Percentiles rank a stretch among this genome's conserved stretches.
phyloP scores from a whole-genome alignment of 2,329 filamentous ascomycete genomes.

The Stylonectria norvegica region DNA sequence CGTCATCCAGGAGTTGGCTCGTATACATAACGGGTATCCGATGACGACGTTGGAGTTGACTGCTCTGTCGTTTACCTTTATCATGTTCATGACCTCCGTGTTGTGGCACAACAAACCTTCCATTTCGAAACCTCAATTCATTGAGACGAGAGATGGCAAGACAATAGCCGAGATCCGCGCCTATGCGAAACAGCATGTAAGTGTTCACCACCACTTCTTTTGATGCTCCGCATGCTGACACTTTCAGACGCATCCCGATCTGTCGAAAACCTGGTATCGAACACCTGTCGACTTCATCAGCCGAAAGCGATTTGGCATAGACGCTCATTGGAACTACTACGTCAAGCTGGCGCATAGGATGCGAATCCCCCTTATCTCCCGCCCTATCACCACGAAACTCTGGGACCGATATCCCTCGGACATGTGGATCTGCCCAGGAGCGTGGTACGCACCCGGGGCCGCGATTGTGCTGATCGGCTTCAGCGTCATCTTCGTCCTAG shows the following conservation, averaged over 20 bases:
- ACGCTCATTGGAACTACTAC: slow-evolving; percentile 23
- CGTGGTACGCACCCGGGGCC: slow-evolving; percentile 2
- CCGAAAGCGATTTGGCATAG: slow-evolving; percentile 11
- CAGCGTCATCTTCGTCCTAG: slow-evolving; percentile 18
- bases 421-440: slow-evolving; percentile 6
- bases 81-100: slow-evolving; percentile 19
- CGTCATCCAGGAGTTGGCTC: slow-evolving; percentile 17
- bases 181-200: slow-evolving; percentile 1
- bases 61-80: slow-evolving; percentile 21
- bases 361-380: slow-evolving; percentile 12
- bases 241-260: slow-evolving; percentile 24
- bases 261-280: slow-evolving; percentile 21
- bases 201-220: too few species aligned
- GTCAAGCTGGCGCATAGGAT: slow-evolving; percentile 14
- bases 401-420: slow-evolving; percentile 27
- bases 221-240: too few species aligned
- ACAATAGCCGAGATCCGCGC: slow-evolving; percentile 10
- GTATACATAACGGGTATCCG: slow-evolving; percentile 15
- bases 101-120: slow-evolving; percentile 23
- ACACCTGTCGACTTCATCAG: slow-evolving; percentile 35
- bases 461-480: slow-evolving; percentile 11
- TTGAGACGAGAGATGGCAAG: slow-evolving; percentile 9
- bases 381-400: slow-evolving; percentile 13
- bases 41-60: slow-evolving; percentile 29
- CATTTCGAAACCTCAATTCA: slow-evolving; percentile 5